Percentiles rank a stretch among this genome's conserved stretches.
These are phyloP conservation scores for Ophiocordyceps camponoti-saundersi DNA, from an alignment of 2,329 filamentous ascomycete species.

Conservation along the genomic window DNA sequence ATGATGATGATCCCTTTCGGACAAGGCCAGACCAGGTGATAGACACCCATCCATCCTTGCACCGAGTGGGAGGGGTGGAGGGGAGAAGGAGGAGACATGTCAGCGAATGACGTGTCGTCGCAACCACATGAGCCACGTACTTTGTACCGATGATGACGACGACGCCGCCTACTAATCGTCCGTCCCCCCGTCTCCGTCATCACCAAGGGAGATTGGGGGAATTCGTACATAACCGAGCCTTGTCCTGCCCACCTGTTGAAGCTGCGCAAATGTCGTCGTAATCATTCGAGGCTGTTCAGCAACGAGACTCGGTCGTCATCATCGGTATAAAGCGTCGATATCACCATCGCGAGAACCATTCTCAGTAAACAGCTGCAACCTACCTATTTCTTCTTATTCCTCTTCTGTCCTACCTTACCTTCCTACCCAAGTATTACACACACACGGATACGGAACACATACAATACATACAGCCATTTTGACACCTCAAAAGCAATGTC, in stretches of 20 bases:
- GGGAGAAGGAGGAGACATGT: neutral
- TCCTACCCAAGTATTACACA: neutral
- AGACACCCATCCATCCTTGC: too few relatives aligned
- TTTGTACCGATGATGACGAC: neutral
- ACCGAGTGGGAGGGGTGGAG: neutral
- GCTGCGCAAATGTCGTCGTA: too few relatives aligned
- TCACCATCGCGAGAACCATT: too few relatives aligned
- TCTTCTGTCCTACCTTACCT: neutral
- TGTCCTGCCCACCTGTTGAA: too few relatives aligned
- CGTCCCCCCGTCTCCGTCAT: too few relatives aligned
- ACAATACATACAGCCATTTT: neutral
- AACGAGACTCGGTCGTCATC: too few relatives aligned
- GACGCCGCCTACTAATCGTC: neutral
- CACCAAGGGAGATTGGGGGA: neutral
- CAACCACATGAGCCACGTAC: too few relatives aligned
- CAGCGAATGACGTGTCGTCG: neutral
- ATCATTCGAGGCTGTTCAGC: too few relatives aligned
- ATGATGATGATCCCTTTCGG: too few relatives aligned
- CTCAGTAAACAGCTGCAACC: neutral
- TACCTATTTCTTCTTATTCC: neutral
- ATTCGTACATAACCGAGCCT: too few relatives aligned
- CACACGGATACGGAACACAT: neutral
- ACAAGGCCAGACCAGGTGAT: too few relatives aligned
- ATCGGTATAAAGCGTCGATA: too few relatives aligned
- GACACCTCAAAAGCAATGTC: constrained; percentile 11